These are phyloP conservation scores for Simplicillium sp. DNA, from an alignment of 2,329 filamentous ascomycete species.

Conservation along the genomic window DNA sequence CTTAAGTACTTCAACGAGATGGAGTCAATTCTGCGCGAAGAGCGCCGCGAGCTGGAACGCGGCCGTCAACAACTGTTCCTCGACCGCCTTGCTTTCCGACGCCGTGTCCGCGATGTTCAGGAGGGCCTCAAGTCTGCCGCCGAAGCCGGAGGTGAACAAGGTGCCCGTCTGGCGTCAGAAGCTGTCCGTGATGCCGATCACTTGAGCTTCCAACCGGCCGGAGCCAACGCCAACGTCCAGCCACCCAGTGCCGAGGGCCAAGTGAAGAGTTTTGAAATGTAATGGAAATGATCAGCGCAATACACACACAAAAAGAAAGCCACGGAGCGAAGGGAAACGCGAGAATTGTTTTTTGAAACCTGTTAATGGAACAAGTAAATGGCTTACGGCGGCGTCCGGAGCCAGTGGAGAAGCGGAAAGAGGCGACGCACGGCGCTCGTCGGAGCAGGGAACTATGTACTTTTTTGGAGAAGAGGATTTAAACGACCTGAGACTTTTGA, in stretches of 20 bases:
- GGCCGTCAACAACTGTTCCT: constrained; percentile 89
- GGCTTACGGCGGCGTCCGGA: too few species aligned
- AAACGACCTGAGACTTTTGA: too few species aligned
- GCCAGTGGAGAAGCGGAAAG: too few species aligned
- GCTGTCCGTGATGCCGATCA: constrained; percentile 37
- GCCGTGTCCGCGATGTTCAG: constrained; percentile 75
- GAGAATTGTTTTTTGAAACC: constrained; percentile 2
- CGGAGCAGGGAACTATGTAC: too few species aligned
- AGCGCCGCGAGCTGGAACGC: constrained; percentile 85
- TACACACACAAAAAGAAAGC: too few species aligned
- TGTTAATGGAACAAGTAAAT: not conserved
- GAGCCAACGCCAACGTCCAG: constrained; percentile 34
- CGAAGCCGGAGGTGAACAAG: constrained; percentile 38
- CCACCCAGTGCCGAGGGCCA: constrained; percentile 45
- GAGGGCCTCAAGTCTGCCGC: constrained; percentile 56
- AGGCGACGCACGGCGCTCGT: too few species aligned
- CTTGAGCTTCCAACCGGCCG: constrained; percentile 41
- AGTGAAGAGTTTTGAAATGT: constrained; percentile 50
- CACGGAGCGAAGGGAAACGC: too few species aligned
- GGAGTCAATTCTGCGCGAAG: constrained; percentile 83
- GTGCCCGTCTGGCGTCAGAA: constrained; percentile 36
- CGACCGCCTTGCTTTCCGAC: constrained; percentile 83
- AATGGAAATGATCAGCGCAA: constrained; percentile 7
- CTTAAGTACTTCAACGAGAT: constrained; percentile 94
- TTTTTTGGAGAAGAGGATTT: too few species aligned